These are phyloP conservation scores for Pichia heedii DNA, from an alignment of 805 yeast species.

Conservation along the genomic window DNA sequence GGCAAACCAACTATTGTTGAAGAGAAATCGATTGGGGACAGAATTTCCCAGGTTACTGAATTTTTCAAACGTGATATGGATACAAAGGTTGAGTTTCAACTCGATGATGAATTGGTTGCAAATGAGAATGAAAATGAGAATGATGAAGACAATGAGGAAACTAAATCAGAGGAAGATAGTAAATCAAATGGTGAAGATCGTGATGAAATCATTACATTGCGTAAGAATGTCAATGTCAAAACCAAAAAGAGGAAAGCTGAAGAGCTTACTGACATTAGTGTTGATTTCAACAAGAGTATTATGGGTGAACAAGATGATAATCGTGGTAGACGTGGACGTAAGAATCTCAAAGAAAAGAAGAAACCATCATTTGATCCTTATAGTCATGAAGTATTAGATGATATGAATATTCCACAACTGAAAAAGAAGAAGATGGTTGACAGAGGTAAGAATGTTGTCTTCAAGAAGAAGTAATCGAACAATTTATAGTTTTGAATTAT, in stretches of 20 bases:
- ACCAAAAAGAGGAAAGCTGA: conserved; percentile 9
- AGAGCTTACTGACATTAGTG: conserved; percentile 18
- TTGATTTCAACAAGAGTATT: conserved; percentile 22
- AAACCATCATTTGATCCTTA: conserved; percentile 55
- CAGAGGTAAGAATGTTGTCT: conserved; percentile 22
- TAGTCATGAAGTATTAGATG: conserved; percentile 20
- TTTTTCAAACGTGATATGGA: conserved; percentile 10
- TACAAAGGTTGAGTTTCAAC: conserved; percentile 11
- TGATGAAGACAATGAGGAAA: conserved; percentile 5
- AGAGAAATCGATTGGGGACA: conserved; percentile 10
- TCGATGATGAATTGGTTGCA: conserved; percentile 14
- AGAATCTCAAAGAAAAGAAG: conserved; percentile 14
- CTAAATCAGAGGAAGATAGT: conserved; percentile 11
- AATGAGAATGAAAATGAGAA: conserved; percentile 5
- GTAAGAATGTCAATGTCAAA: conserved; percentile 14
- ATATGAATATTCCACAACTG: conserved; percentile 16
- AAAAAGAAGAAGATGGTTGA: conserved; percentile 22
- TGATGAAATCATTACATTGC: conserved; percentile 25
- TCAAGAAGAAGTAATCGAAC: conserved; percentile 15
- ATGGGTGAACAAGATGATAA: conserved; percentile 9
- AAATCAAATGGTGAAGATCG: conserved; percentile 7
- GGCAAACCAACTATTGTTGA: conserved; percentile 12
- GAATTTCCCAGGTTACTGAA: conserved; percentile 13
- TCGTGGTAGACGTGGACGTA: conserved; percentile 11
- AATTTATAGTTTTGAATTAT: too few species aligned